A percentile compares a stretch with the other conserved stretches of the same genome.
These are phyloP conservation scores for Phytophthora hibernalis DNA, from an alignment of 352 stramenopile species.

Conservation along the genomic window DNA sequence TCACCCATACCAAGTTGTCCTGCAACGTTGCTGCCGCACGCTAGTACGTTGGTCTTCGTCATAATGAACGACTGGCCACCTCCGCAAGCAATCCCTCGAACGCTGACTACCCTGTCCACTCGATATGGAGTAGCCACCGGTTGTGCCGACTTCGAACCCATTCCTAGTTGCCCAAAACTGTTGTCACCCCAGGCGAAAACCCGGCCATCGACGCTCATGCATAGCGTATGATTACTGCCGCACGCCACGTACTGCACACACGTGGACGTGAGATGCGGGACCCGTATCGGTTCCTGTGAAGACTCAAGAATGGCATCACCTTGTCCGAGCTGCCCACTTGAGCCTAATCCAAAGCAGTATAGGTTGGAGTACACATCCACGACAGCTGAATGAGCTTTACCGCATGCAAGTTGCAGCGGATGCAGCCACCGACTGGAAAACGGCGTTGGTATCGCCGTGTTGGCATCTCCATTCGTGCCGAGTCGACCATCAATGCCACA, in stretches of 20 bases:
- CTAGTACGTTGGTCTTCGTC: constrained; percentile 59
- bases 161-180: constrained; percentile 60
- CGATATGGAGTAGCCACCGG: constrained; percentile 44
- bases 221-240: constrained; percentile 70
- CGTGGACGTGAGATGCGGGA: constrained; percentile 46
- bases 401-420: constrained; percentile 72
- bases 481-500: constrained; percentile 63
- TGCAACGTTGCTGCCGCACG: constrained; percentile 66
- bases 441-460: constrained; percentile 54
- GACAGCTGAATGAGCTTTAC: constrained; percentile 71
- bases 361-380: constrained; percentile 80
- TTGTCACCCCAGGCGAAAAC: constrained; percentile 80
- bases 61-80: constrained; percentile 72
- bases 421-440: constrained; percentile 74
- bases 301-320: constrained; percentile 60
- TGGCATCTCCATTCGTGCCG: constrained; percentile 55
- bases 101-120: constrained; percentile 60
- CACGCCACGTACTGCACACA: constrained; percentile 64
- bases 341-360: constrained; percentile 70
- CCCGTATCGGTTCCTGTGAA: constrained; percentile 60
- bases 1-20: constrained; percentile 71
- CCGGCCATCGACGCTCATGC: constrained; percentile 58
- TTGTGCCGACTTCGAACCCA: constrained; percentile 42
- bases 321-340: constrained; percentile 63
- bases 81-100: constrained; percentile 54